phyloP scores from a whole-genome alignment of 108 stramenopile species.

The Epithemia pelagica region DNA sequence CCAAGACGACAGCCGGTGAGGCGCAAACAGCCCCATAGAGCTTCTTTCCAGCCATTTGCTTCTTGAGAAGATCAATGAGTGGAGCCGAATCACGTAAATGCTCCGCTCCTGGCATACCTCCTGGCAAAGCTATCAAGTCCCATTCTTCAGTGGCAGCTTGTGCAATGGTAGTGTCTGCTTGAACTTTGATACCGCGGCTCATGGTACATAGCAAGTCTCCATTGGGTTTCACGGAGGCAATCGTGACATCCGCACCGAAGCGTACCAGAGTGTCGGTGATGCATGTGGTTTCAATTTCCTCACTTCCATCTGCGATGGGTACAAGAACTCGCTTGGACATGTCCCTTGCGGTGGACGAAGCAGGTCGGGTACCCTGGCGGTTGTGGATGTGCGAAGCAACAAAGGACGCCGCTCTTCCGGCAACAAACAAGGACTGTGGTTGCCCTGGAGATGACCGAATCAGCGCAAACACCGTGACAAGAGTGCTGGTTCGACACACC shows the following conservation, averaged over 20 bases:
- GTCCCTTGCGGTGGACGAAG: too few relatives aligned
- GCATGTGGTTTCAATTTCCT: conserved; percentile 96
- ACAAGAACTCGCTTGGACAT: conserved; percentile 83
- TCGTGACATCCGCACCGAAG: conserved; percentile 86
- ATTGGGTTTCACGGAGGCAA: conserved; percentile 83
- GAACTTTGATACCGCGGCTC: conserved; percentile 75
- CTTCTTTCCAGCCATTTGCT: conserved; percentile 57
- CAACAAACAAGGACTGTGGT: too few relatives aligned
- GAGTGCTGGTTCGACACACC: background rate
- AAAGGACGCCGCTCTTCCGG: too few relatives aligned
- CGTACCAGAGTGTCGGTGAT: conserved; percentile 90
- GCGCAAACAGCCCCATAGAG: conserved; percentile 81
- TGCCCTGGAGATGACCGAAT: background rate
- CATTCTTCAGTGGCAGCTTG: conserved; percentile 75
- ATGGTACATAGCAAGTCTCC: conserved; percentile 75
- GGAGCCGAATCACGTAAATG: conserved; percentile 64
- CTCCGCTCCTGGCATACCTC: conserved; percentile 78
- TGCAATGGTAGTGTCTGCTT: conserved; percentile 79
- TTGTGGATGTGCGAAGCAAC: too few relatives aligned
- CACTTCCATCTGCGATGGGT: conserved; percentile 91
- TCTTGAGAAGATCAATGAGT: conserved; percentile 59
- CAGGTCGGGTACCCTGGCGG: too few relatives aligned
- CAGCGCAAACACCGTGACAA: background rate
- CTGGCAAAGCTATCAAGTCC: conserved; percentile 79
- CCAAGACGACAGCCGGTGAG: conserved; percentile 81